These are phyloP conservation scores for Gracilariopsis chorda DNA, from an alignment of 23 red algal genomes.

Conservation along the genomic window DNA sequence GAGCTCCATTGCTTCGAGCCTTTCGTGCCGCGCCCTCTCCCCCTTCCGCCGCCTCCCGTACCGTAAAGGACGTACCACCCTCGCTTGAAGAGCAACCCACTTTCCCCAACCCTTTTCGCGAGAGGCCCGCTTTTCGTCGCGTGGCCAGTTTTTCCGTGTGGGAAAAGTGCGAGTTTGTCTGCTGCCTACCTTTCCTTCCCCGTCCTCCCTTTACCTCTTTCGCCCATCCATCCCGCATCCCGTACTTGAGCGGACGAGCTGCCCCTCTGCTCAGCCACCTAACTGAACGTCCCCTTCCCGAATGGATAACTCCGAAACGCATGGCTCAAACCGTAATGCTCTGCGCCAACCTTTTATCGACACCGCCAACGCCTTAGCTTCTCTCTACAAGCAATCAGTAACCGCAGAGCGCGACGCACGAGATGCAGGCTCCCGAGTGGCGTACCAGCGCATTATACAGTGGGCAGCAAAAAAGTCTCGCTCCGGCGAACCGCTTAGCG, in stretches of 20 bases:
- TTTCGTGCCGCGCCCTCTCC: not conserved
- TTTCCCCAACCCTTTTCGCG: too few species aligned
- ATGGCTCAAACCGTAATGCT: slow-evolving; percentile 5
- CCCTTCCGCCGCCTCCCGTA: not conserved
- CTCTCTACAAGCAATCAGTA: slow-evolving; percentile 41
- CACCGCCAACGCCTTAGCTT: slow-evolving; percentile 61
- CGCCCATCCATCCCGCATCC: not conserved
- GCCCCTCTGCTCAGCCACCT: not conserved
- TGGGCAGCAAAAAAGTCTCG: slow-evolving; percentile 59
- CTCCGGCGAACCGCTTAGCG: not conserved
- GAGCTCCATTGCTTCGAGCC: too few species aligned
- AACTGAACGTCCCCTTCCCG: not conserved
- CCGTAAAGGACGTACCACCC: too few species aligned
- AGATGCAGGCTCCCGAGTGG: slow-evolving; percentile 51
- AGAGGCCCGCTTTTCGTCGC: too few species aligned
- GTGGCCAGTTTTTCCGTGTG: too few species aligned
- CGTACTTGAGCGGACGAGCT: not conserved
- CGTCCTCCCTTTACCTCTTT: not conserved
- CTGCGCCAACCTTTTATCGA: slow-evolving; percentile 51
- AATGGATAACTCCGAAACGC: not conserved
- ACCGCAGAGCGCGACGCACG: slow-evolving; percentile 37
- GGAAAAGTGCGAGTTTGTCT: not conserved
- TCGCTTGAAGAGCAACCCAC: too few species aligned
- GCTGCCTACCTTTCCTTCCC: not conserved
- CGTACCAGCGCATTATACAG: slow-evolving; percentile 37